Conservation (phyloP, 257 asterid genomes). For the Coffea canephora region DNA sequence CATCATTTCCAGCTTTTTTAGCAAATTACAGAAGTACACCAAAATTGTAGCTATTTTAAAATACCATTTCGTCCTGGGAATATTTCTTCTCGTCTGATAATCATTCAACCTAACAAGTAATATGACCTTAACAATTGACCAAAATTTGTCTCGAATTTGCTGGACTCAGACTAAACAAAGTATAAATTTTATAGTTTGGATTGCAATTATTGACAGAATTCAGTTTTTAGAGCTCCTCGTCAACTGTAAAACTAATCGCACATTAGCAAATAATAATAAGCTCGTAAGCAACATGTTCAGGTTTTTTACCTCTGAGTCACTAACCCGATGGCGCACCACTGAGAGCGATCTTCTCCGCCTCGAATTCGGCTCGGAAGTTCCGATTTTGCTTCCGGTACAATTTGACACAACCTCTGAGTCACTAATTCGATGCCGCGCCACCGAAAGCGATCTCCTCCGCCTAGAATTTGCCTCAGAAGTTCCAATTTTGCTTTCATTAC, state of each 20-base stretch:
- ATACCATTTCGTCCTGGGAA: too few relatives aligned
- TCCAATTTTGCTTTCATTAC: slow-evolving; percentile 30
- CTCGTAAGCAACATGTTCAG: neutral
- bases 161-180: too few relatives aligned
- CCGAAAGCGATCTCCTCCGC: slow-evolving; percentile 72
- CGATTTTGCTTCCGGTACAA: slow-evolving; percentile 32
- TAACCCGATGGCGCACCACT: slow-evolving; percentile 55
- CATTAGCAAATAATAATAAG: too few relatives aligned
- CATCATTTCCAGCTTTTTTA: too few relatives aligned
- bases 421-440: slow-evolving; percentile 55
- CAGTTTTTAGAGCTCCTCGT: neutral
- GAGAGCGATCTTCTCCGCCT: slow-evolving; percentile 74
- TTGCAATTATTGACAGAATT: too few relatives aligned
- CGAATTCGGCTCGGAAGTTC: slow-evolving; percentile 36
- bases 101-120: too few relatives aligned
- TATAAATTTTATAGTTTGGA: too few relatives aligned
- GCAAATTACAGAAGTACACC: too few relatives aligned
- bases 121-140: too few relatives aligned
- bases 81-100: too few relatives aligned
- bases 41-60: too few relatives aligned
- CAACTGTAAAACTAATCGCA: neutral
- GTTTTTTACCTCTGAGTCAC: slow-evolving; percentile 28
- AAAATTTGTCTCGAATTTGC: too few relatives aligned
- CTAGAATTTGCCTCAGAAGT: slow-evolving; percentile 42
- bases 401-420: slow-evolving; percentile 40